Conservation (phyloP, 2,329 filamentous ascomycete species). For the Mycocentrospora acerina region DNA sequence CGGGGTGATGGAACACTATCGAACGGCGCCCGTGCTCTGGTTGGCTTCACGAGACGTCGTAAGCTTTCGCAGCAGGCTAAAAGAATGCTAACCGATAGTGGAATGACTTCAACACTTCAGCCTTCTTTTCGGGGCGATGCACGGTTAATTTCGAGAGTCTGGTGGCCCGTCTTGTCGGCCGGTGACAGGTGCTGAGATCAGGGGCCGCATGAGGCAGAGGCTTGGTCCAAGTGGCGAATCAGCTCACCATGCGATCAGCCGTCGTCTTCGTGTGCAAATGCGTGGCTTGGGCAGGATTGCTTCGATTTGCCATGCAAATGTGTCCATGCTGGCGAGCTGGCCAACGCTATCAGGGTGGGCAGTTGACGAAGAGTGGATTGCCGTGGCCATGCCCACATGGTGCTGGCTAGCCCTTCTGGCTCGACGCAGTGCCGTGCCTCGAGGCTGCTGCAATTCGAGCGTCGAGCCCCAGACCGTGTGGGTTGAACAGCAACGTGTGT, state of each 20-base stretch:
- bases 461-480: conserved; percentile 25
- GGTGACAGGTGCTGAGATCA: conserved; percentile 14
- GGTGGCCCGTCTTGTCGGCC: conserved; percentile 7
- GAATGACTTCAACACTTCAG: conserved; percentile 22
- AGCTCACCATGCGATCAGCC: neutral
- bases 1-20: conserved; percentile 36
- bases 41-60: conserved; percentile 33
- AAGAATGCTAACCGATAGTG: conserved; percentile 17
- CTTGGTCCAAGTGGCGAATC: conserved; percentile 7
- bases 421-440: conserved; percentile 17
- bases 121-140: conserved; percentile 31
- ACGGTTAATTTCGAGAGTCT: conserved; percentile 24
- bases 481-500: conserved; percentile 22
- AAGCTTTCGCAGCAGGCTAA: conserved; percentile 27
- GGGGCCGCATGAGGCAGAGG: conserved; percentile 4
- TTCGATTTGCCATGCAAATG: conserved; percentile 14
- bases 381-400: conserved; percentile 15
- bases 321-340: conserved; percentile 24
- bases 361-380: conserved; percentile 12
- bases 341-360: conserved; percentile 21
- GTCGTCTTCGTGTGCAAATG: conserved; percentile 10
- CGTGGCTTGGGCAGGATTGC: conserved; percentile 19
- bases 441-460: conserved; percentile 33
- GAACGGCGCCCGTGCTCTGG: conserved; percentile 37
- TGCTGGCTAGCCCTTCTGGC: conserved; percentile 5